These are phyloP conservation scores for Botrytis aclada DNA, from an alignment of 2,329 filamentous ascomycete species.

Conservation along the genomic window DNA sequence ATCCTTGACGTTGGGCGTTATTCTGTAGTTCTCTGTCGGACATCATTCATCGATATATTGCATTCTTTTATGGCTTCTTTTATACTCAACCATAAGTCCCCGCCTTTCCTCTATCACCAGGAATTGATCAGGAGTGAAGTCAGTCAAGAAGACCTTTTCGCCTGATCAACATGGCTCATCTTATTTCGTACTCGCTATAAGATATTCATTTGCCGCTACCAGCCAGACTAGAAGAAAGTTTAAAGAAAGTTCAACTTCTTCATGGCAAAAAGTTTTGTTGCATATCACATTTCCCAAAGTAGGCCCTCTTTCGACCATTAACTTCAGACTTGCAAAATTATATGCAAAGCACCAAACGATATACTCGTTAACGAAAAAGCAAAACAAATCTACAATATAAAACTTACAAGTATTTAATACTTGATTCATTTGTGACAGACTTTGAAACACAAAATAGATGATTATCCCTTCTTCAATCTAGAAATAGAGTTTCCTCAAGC, in stretches of 20 bases:
- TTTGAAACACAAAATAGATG: neutral
- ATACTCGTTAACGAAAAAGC: neutral
- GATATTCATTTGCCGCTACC: neutral
- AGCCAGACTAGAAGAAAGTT: no score
- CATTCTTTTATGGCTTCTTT: neutral
- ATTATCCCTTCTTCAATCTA: neutral
- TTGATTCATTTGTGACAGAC: neutral
- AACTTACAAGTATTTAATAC: neutral
- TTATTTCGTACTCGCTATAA: neutral
- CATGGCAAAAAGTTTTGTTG: neutral
- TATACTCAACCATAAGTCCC: neutral
- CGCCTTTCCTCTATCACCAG: neutral
- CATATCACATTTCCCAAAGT: neutral
- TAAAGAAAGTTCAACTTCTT: neutral
- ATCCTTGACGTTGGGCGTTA: neutral
- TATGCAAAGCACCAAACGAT: neutral
- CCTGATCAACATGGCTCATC: neutral
- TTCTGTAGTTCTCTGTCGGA: neutral
- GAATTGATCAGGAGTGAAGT: no score
- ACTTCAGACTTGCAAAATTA: neutral
- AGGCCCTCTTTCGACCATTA: neutral
- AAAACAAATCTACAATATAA: no score
- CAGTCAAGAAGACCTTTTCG: neutral
- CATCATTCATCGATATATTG: rapidly evolving
- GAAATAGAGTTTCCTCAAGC: neutral